Evolutionary conservation across 2,329 filamentous ascomycete species (phyloP), one percentile per base, ranked within the genome.

Genomic region (Ceratocystis ficicola): DNA sequence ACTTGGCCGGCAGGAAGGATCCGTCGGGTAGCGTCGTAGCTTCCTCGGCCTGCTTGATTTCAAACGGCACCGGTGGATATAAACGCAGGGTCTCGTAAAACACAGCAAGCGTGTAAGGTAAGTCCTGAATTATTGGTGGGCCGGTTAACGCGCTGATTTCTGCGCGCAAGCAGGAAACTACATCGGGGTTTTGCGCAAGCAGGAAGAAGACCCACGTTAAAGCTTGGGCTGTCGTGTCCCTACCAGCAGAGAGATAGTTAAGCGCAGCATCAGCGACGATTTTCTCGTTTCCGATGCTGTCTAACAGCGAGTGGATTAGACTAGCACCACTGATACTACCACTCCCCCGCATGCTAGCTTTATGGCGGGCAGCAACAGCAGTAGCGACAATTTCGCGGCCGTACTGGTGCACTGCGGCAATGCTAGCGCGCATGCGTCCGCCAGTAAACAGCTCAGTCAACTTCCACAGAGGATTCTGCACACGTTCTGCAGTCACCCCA

Each of bases 381-480:
- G 75, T 82, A 17, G 77, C 72, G 3, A 87, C 83, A 55, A 87
- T 85, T 22, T 74, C 74, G 1, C 74, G 72, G n/a, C 85, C 84
- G 70, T 84, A 85, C 0, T 74, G 74, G 67, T 81, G 82, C 55
- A 87, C 78, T 5, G 76, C 73, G 20, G 71, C 69, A 2, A 86
- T 72, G 1, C 82, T 79, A 3, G 73, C 73, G 66, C 81, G 78
- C 62, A 87, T 77, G 30, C 72, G 74, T 15, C 70, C 68, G 1
- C 81, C 78, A 2, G 78, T 74, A n/a, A 86, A 71, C 0, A 79
- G 67, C 70, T 87, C 85, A 1, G 81, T 86, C 57, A 85, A 32
- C 46, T 75, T 76, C 82, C 83, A 87, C 0, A 87, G 74, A 0
- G 85, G 85, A 68, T 87, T 87, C 71, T 87, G 84, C 67, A 87